phyloP scores from a whole-genome alignment of 2,329 filamentous ascomycete genomes.

The Colletotrichum acutatum region DNA sequence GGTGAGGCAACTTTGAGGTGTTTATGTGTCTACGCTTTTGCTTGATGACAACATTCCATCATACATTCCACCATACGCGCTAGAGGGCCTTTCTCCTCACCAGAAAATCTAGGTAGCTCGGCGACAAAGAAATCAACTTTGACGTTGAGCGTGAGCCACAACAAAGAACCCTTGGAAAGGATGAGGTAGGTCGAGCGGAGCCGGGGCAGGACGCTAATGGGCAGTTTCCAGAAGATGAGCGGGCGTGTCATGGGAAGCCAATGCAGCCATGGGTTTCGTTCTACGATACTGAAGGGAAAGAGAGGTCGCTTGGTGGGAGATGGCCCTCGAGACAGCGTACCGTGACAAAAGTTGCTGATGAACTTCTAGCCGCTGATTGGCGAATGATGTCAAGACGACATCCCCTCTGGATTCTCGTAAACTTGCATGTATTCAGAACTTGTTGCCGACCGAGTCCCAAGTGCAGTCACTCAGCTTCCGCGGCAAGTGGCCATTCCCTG shows the following conservation, averaged over 20 bases:
- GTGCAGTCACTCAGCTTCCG: neutral
- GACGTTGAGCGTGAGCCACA: neutral
- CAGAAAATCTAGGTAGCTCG: neutral
- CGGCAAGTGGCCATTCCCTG: neutral
- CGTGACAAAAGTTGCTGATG: neutral
- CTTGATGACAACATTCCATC: neutral
- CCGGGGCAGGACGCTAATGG: neutral
- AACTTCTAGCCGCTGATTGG: neutral
- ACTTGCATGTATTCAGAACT: neutral
- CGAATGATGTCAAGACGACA: neutral
- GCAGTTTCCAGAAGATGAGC: neutral
- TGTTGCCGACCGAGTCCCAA: neutral
- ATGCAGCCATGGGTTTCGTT: neutral
- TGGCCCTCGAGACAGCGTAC: neutral
- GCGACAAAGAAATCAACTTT: neutral
- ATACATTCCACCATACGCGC: neutral
- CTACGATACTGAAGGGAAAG: neutral
- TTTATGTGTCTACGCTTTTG: neutral
- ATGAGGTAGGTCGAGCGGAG: neutral
- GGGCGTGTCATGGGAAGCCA: neutral
- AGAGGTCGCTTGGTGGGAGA: too few species aligned
- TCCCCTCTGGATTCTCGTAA: neutral
- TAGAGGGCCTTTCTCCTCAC: neutral
- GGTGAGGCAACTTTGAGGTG: neutral
- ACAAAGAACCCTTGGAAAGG: slow-evolving; percentile 8